A percentile compares a stretch with the other conserved stretches of the same genome.
Conservation (phyloP, 305 asterid species). For the Euphrasia arctica region DNA sequence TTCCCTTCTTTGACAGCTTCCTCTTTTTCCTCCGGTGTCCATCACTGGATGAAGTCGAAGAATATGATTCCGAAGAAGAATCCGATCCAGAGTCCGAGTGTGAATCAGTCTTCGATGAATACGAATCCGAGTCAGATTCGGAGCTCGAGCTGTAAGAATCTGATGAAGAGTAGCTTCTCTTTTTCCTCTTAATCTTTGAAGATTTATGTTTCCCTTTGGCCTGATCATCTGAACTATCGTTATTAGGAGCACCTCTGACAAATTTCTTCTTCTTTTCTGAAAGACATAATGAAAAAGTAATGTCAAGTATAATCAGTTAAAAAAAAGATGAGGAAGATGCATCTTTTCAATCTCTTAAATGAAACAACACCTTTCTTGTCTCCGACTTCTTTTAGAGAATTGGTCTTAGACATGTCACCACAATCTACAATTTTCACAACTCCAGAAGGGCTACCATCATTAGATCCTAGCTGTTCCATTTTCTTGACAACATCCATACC, state of each 20-base stretch:
- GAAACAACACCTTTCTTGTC: constrained; percentile 62
- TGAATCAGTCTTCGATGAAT: constrained; percentile 62
- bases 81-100: constrained; percentile 55
- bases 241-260: constrained; percentile 35
- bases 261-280: constrained; percentile 61
- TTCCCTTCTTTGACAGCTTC: constrained; percentile 51
- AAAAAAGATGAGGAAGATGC: constrained; percentile 21
- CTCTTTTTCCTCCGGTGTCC: constrained; percentile 74
- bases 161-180: constrained; percentile 80
- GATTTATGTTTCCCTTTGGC: constrained; percentile 49
- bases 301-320: constrained; percentile 25
- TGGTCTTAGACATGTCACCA: constrained; percentile 57
- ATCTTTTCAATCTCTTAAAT: constrained; percentile 8
- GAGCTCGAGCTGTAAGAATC: constrained; percentile 74
- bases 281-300: constrained; percentile 27
- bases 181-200: constrained; percentile 48
- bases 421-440: constrained; percentile 73
- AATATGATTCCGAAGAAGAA: constrained; percentile 53
- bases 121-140: constrained; percentile 60
- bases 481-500: constrained; percentile 84
- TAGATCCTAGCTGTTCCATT: constrained; percentile 75
- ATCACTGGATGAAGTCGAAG: constrained; percentile 88
- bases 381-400: constrained; percentile 31
- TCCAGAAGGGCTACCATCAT: constrained; percentile 61
- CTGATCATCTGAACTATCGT: constrained; percentile 44